Evolutionary conservation across 2,329 filamentous ascomycete species (phyloP).

Genomic region (Magnaporthales sp.): DNA sequence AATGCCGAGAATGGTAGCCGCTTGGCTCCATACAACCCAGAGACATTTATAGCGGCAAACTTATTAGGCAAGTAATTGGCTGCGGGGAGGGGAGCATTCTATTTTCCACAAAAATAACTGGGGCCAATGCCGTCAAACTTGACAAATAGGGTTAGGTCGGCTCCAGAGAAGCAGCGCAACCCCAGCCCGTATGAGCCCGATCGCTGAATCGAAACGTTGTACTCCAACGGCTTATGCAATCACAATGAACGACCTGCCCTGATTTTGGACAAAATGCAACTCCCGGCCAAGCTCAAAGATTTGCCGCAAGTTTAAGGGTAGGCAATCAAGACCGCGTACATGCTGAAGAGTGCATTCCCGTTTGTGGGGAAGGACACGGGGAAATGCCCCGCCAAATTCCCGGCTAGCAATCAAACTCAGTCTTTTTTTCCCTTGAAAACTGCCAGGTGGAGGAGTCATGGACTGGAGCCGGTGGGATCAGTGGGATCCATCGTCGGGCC

Average conservation of each 20-base stretch:
- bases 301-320: not conserved
- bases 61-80: not conserved
- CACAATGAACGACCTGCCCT: not conserved
- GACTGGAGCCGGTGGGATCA: not conserved
- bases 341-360: not conserved
- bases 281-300: not conserved
- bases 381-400: not conserved
- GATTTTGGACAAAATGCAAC: not conserved
- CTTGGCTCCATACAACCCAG: not conserved
- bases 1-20: not conserved
- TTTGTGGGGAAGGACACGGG: not conserved
- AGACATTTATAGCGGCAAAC: not conserved
- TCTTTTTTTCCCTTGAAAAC: not conserved
- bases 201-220: not conserved
- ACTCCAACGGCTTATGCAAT: not conserved
- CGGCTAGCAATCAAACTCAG: not conserved
- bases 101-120: not conserved
- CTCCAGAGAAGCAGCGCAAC: not conserved
- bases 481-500: not conserved
- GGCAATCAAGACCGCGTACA: not conserved
- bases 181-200: not conserved
- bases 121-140: not conserved
- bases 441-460: not conserved
- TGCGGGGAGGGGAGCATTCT: not conserved
- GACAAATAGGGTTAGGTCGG: not conserved